Evolutionary conservation across 179 eudicot species (phyloP).

Genomic region (Gypsophila paniculata): DNA sequence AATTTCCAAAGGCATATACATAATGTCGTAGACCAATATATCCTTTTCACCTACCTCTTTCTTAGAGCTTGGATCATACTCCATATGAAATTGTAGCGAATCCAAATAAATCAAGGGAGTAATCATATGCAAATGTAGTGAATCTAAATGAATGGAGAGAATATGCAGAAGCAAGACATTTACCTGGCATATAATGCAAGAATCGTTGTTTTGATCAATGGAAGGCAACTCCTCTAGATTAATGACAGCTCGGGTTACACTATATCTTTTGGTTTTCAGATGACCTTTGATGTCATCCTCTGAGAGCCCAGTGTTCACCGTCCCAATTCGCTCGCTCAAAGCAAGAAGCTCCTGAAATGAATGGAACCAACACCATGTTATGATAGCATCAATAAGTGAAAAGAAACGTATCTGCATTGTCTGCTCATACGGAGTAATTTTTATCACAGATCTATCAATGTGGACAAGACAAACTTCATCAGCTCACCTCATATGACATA

Average conservation of each 20-base stretch:
- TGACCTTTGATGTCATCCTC: slow-evolving; percentile 53
- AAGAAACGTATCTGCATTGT: not conserved
- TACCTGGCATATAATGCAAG: slow-evolving; percentile 90
- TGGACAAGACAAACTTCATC: not conserved
- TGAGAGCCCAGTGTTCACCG: slow-evolving; percentile 67
- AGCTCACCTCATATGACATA: slow-evolving; percentile 93
- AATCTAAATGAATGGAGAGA: too few relatives aligned
- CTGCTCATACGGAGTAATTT: not conserved
- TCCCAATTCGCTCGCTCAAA: slow-evolving; percentile 79
- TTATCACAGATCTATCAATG: not conserved
- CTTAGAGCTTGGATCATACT: too few relatives aligned
- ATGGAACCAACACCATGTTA: too few relatives aligned
- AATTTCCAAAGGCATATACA: too few relatives aligned
- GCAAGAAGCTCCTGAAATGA: slow-evolving; percentile 86
- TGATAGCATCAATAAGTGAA: not conserved
- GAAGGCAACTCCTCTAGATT: slow-evolving; percentile 46
- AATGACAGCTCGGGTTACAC: slow-evolving; percentile 30
- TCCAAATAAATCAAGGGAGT: too few relatives aligned
- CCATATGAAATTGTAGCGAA: too few relatives aligned
- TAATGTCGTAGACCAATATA: too few relatives aligned
- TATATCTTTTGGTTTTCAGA: slow-evolving; percentile 50
- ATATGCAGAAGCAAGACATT: not conserved
- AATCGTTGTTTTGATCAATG: slow-evolving; percentile 47
- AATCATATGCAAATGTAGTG: not conserved
- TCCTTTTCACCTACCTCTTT: too few relatives aligned